phyloP scores from a whole-genome alignment of 352 stramenopile genomes.

The Blastocystis sp. region DNA sequence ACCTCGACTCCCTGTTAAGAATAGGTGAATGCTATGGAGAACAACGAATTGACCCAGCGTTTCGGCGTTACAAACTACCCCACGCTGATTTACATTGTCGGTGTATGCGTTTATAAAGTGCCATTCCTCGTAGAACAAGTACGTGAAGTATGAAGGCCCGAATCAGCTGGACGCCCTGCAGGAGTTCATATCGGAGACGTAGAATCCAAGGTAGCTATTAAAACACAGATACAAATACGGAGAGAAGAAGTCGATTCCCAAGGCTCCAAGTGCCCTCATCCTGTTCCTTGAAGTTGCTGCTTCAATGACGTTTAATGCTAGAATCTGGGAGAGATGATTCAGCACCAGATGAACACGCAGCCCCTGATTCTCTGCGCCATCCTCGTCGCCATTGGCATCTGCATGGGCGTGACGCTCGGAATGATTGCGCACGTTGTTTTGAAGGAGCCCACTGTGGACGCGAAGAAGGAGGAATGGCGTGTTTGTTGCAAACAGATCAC shows the following conservation, averaged over 20 bases:
- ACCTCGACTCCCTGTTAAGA: neutral
- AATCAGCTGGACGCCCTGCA: slow-evolving; percentile 14
- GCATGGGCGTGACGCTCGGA: neutral
- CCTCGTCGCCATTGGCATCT: slow-evolving; percentile 9
- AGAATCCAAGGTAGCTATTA: too few species aligned
- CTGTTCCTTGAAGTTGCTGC: neutral
- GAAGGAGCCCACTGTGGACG: neutral
- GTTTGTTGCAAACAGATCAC: slow-evolving; percentile 41
- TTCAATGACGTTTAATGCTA: neutral
- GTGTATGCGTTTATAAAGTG: neutral
- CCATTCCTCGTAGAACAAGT: slow-evolving; percentile 14
- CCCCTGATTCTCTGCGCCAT: slow-evolving; percentile 29
- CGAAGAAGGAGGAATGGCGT: slow-evolving; percentile 10
- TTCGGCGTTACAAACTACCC: slow-evolving; percentile 38
- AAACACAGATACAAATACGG: slow-evolving; percentile 41
- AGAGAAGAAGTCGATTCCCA: neutral
- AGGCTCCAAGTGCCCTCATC: neutral
- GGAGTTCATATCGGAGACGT: slow-evolving; percentile 42
- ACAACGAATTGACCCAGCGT: neutral
- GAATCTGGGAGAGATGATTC: neutral
- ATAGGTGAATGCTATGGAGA: slow-evolving; percentile 22
- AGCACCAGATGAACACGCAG: neutral
- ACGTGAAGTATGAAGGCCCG: slow-evolving; percentile 19
- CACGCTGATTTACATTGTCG: slow-evolving; percentile 25
- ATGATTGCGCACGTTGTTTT: neutral